These are phyloP conservation scores for Verticillium zaregamsianum DNA, from an alignment of 2,329 filamentous ascomycete genomes.

Conservation along the genomic window DNA sequence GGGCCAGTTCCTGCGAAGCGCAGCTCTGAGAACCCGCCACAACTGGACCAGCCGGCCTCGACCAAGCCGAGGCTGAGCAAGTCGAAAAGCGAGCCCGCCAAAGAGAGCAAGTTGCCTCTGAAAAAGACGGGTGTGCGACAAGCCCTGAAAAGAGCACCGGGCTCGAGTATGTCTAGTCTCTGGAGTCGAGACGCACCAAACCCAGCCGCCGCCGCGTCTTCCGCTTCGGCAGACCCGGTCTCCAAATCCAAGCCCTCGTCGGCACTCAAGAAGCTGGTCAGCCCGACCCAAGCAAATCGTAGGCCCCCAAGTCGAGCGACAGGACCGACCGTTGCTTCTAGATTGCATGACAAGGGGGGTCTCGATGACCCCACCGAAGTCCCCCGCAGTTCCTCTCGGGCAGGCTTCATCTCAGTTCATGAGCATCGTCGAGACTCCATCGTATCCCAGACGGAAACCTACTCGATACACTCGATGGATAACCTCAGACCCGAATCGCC, in stretches of 20 bases:
- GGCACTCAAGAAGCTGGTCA: not conserved
- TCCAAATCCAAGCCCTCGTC: not conserved
- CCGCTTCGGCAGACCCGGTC: constrained; percentile 1
- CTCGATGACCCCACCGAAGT: constrained; percentile 18
- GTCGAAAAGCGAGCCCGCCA: constrained; percentile 18
- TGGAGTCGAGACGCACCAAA: constrained; percentile 39
- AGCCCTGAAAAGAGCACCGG: constrained; percentile 46
- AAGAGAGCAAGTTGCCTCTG: constrained; percentile 24
- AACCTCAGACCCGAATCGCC: constrained; percentile 42
- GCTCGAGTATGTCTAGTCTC: constrained; percentile 41
- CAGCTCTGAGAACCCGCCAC: constrained; percentile 15
- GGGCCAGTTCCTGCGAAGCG: constrained; percentile 11
- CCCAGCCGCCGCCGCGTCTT: constrained; percentile 6
- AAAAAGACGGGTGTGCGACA: constrained; percentile 45
- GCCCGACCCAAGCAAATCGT: not conserved
- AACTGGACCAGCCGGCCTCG: constrained; percentile 13
- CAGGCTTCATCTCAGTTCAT: constrained; percentile 47
- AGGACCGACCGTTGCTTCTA: constrained; percentile 11
- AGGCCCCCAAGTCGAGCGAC: constrained; percentile 7
- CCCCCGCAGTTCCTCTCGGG: constrained; percentile 36
- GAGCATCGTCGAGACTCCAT: constrained; percentile 49
- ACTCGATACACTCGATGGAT: constrained; percentile 44
- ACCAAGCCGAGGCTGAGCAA: constrained; percentile 24
- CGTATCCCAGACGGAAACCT: constrained; percentile 52
- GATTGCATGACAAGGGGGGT: not conserved